Evolutionary conservation across 495 filamentous ascomycete species (phyloP), one percentile per base, ranked within the genome.

Genomic region (Poronia punctata): DNA sequence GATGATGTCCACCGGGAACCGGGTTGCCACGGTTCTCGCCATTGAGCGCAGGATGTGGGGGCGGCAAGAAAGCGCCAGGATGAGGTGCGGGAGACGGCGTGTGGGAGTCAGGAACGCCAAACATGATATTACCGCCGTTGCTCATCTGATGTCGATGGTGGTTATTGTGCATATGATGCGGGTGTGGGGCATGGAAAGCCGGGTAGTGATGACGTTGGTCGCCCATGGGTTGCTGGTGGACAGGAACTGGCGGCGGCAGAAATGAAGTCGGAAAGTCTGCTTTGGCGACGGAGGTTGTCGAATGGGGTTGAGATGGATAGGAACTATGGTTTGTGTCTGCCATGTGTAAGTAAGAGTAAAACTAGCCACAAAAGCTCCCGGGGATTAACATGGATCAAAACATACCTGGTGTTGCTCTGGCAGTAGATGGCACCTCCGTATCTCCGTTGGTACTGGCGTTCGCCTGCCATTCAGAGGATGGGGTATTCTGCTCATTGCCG

Each of bases 1-100:
- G 47, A 54, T 54, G 48, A 37, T 59, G 48, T 40, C 53, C 55
- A 28, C 59, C 60, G 7, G 47, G 26, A 25, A 31, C 54, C 7
- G 53, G 44, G 18, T 56, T 56, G 39, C 62, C 56, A 11, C 49
- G 52, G 16, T 43, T 50, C 28, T 60, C 62, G 5, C 58, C 59
- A 30, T 65, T 64, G 3, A 53, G 42, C 21, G 45, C 44, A 29
- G 45, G 48, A 25, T 45, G 52, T 22, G 53, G 62, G 35, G 65
- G 61, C 16, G 62, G 62, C 33, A 56, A 57, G 40, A 56, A 50
- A 30, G 49, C 57, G 15, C 57, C 54, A 0, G 57, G 47, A 9
- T 49, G 66, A 35, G 68, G 66, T 7, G 52, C 67, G 8, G 72
- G 72, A 5, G 70, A 74, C 1, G 69, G 68, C 7, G 58, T 59